Conservation (phyloP, 2,329 filamentous ascomycete species). For the Aspergillus brasiliensis region DNA sequence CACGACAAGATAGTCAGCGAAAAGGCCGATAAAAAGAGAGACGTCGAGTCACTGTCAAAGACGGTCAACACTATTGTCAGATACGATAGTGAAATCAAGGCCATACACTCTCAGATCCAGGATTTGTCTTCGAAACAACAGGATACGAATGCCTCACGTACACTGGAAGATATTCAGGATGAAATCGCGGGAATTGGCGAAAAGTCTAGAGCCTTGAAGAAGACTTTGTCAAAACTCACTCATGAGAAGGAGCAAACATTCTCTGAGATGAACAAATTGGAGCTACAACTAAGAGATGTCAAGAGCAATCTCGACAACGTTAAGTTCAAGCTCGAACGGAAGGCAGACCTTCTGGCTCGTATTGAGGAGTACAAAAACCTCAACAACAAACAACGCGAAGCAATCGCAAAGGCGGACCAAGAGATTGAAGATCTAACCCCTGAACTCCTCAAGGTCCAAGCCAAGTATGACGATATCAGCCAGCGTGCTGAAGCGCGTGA, state of each 20-base stretch:
- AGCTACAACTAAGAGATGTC: conserved; percentile 76
- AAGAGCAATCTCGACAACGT: conserved; percentile 71
- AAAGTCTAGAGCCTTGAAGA: conserved; percentile 66
- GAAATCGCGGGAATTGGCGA: conserved; percentile 69
- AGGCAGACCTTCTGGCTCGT: conserved; percentile 68
- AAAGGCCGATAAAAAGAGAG: conserved; percentile 65
- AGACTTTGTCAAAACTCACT: conserved; percentile 65
- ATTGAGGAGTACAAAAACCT: conserved; percentile 73
- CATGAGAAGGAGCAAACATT: conserved; percentile 72
- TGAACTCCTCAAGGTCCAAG: conserved; percentile 72
- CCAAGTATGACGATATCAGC: conserved; percentile 74
- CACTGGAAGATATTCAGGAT: conserved; percentile 81
- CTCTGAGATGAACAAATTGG: conserved; percentile 67
- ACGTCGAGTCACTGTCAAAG: conserved; percentile 74
- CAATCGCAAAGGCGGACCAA: conserved; percentile 68
- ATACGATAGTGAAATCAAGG: conserved; percentile 70
- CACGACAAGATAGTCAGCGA: conserved; percentile 68
- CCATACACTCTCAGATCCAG: conserved; percentile 72
- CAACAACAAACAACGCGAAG: conserved; percentile 67
- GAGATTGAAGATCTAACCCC: conserved; percentile 76
- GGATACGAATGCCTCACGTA: conserved; percentile 64
- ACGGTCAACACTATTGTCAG: conserved; percentile 75
- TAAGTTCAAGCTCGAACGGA: conserved; percentile 77
- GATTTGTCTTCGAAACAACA: conserved; percentile 76
- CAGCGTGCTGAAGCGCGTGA: conserved; percentile 72